Percentiles rank a stretch among this genome's conserved stretches.
Evolutionary conservation across 2,329 filamentous ascomycete species (phyloP).

Genomic region (Clonostachys byssicola): DNA sequence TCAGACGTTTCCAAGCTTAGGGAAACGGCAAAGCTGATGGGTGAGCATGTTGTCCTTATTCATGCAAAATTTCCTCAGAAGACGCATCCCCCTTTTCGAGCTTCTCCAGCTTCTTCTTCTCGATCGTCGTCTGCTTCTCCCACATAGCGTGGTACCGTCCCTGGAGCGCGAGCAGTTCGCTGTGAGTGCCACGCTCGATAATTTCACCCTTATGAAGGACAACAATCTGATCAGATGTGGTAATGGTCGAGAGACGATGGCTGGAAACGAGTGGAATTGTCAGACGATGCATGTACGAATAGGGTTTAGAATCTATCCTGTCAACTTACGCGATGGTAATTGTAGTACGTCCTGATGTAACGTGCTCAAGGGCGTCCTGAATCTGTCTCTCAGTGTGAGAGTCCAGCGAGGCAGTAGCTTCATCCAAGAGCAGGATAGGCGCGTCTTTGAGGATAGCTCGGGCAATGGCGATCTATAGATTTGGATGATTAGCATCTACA

Average conservation of each 20-base stretch:
- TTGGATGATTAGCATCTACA: too few species aligned
- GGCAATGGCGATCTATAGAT: slow-evolving; percentile 45
- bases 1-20: too few species aligned
- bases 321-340: slow-evolving; percentile 42
- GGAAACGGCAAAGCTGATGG: too few species aligned
- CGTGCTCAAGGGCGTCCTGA: slow-evolving; percentile 44
- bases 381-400: slow-evolving; percentile 56
- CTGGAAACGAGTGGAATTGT: slow-evolving; percentile 14
- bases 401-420: slow-evolving; percentile 67
- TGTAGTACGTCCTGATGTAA: slow-evolving; percentile 44
- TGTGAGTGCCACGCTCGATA: slow-evolving; percentile 44
- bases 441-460: slow-evolving; percentile 66
- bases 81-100: slow-evolving; percentile 14
- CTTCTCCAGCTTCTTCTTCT: slow-evolving; percentile 25
- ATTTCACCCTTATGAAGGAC: slow-evolving; percentile 48
- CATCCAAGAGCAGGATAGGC: slow-evolving; percentile 66
- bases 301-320: background rate
- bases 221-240: slow-evolving; percentile 48
- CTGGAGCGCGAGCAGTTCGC: slow-evolving; percentile 33
- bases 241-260: slow-evolving; percentile 54
- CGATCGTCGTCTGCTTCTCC: slow-evolving; percentile 41
- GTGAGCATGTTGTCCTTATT: background rate
- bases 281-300: background rate
- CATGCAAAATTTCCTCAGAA: background rate
- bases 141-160: slow-evolving; percentile 49